These are phyloP conservation scores for Nannizziopsis arthrosporioides DNA, from an alignment of 2,329 filamentous ascomycete species.

Conservation along the genomic window DNA sequence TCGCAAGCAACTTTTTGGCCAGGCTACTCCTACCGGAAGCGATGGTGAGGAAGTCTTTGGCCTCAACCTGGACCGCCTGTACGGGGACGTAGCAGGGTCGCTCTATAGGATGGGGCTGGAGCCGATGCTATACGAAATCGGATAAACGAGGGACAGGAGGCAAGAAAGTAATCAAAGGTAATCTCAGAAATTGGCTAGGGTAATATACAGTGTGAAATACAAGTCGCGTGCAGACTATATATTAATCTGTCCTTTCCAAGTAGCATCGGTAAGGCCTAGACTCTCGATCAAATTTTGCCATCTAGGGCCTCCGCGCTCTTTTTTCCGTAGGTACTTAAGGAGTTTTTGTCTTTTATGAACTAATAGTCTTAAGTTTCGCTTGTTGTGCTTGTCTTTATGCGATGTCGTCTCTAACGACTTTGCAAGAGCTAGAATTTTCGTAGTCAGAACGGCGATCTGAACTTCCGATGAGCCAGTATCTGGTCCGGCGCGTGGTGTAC, in stretches of 20 bases:
- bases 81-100: no score
- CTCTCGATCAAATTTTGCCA: slow-evolving; percentile 79
- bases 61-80: no score
- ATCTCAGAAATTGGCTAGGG: not conserved
- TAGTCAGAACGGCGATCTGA: slow-evolving; percentile 89
- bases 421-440: slow-evolving; percentile 77
- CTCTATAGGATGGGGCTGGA: no score
- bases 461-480: slow-evolving; percentile 95
- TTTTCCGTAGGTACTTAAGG: slow-evolving; percentile 71
- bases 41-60: no score
- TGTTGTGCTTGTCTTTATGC: slow-evolving; percentile 85
- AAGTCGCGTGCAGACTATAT: slow-evolving; percentile 39
- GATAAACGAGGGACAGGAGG: no score
- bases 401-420: slow-evolving; percentile 58
- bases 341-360: slow-evolving; percentile 84
- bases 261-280: slow-evolving; percentile 74
- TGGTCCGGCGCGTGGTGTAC: slow-evolving; percentile 58
- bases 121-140: no score
- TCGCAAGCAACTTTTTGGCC: no score
- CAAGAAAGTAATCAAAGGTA: not conserved
- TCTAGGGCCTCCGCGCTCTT: slow-evolving; percentile 80
- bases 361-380: slow-evolving; percentile 73
- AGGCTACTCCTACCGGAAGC: no score
- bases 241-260: slow-evolving; percentile 82
- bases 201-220: not conserved